A percentile compares a stretch with the other conserved stretches of the same genome.
Evolutionary conservation across 2,329 filamentous ascomycete species (phyloP).

Genomic region (Ophiobolus disseminans): DNA sequence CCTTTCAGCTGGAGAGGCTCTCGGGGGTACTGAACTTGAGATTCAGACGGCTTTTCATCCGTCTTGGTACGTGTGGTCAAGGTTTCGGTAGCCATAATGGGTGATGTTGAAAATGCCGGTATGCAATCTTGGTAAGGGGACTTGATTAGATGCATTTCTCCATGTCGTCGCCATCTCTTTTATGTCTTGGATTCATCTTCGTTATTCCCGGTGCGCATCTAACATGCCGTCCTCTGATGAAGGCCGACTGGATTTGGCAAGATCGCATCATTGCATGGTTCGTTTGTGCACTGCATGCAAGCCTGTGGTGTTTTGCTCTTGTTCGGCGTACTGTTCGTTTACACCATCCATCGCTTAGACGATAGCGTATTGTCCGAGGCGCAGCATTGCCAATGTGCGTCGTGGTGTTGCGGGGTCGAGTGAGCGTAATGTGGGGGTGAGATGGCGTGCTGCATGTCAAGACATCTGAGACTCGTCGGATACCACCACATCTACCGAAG

Average conservation of each 20-base stretch:
- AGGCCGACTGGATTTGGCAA: background rate
- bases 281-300: slow-evolving; percentile 2
- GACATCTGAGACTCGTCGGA: no score
- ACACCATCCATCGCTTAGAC: background rate
- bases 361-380: background rate
- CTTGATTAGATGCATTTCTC: no score
- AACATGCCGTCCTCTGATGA: background rate
- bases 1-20: slow-evolving; percentile 55
- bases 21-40: slow-evolving; percentile 6
- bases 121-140: no score
- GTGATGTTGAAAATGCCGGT: background rate
- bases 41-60: background rate
- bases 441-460: slow-evolving; percentile 26
- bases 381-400: background rate
- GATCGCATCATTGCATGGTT: slow-evolving; percentile 21
- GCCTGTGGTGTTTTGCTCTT: background rate
- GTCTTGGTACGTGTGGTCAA: slow-evolving; percentile 1
- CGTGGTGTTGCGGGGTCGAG: slow-evolving; percentile 20
- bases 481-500: no score
- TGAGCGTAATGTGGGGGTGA: slow-evolving; percentile 27
- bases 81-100: slow-evolving; percentile 13
- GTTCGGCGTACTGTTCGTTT: background rate
- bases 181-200: background rate
- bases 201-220: background rate
- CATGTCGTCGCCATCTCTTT: background rate